Percentiles rank a stretch among this genome's conserved stretches.
Conservation (phyloP, 495 filamentous ascomycete genomes). For the Hypoxylon fuscum region DNA sequence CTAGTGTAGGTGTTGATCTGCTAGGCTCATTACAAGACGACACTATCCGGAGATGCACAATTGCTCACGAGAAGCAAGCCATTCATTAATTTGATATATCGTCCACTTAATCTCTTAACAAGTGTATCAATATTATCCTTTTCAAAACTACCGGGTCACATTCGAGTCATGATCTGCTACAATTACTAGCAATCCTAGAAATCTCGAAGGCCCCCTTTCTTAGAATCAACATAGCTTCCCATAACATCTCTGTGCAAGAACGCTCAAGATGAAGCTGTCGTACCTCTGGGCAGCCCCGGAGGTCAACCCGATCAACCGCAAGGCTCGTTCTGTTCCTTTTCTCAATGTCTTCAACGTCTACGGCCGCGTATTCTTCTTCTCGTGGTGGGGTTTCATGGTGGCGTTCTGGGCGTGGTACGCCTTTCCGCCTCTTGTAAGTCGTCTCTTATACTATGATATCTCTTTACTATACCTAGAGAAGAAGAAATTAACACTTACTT, state of each 20-base stretch:
- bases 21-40: conserved; percentile 25
- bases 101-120: conserved; percentile 4
- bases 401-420: conserved; percentile 94
- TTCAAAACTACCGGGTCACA: conserved; percentile 5
- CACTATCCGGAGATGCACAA: conserved; percentile 43
- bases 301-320: conserved; percentile 80
- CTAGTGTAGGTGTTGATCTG: conserved; percentile 22
- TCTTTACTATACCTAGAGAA: background rate
- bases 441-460: conserved; percentile 36
- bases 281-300: conserved; percentile 66
- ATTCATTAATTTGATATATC: conserved; percentile 10
- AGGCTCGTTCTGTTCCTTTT: conserved; percentile 81
- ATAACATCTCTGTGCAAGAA: no score
- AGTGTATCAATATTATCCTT: conserved; percentile 20
- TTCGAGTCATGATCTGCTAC: background rate
- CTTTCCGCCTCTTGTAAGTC: conserved; percentile 81
- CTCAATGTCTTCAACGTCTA: conserved; percentile 81
- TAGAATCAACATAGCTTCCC: background rate
- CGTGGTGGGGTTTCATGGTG: conserved; percentile 95
- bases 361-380: conserved; percentile 93
- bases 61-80: conserved; percentile 22
- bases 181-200: conserved; percentile 1
- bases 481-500: conserved; percentile 23
- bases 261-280: conserved; percentile 48
- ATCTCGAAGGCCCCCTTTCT: background rate